phyloP scores from a whole-genome alignment of 2,329 filamentous ascomycete genomes.

The Microdochium nivale region DNA sequence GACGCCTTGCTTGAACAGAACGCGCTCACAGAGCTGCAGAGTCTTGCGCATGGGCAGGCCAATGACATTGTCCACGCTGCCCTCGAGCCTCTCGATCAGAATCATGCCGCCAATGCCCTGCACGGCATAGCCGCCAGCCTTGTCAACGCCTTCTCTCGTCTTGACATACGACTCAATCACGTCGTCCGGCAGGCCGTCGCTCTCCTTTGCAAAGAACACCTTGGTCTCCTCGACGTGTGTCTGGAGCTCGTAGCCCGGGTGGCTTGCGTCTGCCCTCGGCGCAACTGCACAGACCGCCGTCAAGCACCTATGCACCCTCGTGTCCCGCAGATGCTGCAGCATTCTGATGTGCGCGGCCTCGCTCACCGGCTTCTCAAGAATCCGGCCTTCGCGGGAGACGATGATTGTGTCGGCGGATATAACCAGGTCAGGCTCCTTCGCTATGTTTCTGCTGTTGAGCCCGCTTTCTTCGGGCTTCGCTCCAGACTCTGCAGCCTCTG shows the following conservation, averaged over 20 bases:
- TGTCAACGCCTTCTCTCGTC: conserved; percentile 88
- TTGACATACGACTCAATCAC: conserved; percentile 70
- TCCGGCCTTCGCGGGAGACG: conserved; percentile 62
- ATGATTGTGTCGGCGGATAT: conserved; percentile 90
- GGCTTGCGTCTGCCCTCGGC: conserved; percentile 68
- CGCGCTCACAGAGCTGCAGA: conserved; percentile 77
- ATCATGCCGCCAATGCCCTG: conserved; percentile 84
- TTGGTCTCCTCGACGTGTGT: conserved; percentile 81
- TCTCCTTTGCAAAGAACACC: conserved; percentile 71
- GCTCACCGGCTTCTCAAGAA: conserved; percentile 84
- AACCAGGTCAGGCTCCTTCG: conserved; percentile 67
- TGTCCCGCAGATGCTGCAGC: conserved; percentile 74
- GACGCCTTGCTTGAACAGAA: conserved; percentile 64
- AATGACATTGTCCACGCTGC: conserved; percentile 88
- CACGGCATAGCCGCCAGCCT: conserved; percentile 91
- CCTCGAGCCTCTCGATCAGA: conserved; percentile 81
- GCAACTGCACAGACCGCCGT: conserved; percentile 80
- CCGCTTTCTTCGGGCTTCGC: conserved; percentile 24
- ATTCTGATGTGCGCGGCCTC: conserved; percentile 77
- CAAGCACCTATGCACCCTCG: conserved; percentile 69
- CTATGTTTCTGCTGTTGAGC: conserved; percentile 2
- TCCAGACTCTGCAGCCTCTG: conserved; percentile 19
- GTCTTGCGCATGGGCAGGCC: conserved; percentile 76
- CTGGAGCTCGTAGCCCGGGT: conserved; percentile 80
- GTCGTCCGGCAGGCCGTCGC: conserved; percentile 59